These are phyloP conservation scores for Oryza meridionalis DNA, from an alignment of 176 grass and related monocot species.

Conservation along the genomic window DNA sequence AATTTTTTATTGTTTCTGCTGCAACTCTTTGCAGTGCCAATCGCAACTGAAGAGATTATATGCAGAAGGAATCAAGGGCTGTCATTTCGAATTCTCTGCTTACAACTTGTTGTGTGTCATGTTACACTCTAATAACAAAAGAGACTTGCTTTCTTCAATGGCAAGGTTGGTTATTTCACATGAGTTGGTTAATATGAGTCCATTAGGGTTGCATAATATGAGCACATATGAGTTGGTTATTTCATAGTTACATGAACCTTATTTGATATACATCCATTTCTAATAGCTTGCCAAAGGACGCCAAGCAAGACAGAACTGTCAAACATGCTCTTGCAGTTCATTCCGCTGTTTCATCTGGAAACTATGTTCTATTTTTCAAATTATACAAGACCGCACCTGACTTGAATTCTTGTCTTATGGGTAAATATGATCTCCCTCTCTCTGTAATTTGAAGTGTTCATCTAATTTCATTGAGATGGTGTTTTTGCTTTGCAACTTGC, in stretches of 20 bases:
- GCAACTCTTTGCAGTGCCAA: slow-evolving; percentile 79
- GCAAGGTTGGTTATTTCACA: slow-evolving; percentile 54
- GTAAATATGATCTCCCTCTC: slow-evolving; percentile 50
- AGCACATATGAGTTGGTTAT: slow-evolving; percentile 28
- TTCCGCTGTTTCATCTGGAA: slow-evolving; percentile 82
- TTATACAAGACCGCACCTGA: slow-evolving; percentile 81
- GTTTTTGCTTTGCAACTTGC: slow-evolving; percentile 24
- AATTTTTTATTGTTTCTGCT: slow-evolving; percentile 26
- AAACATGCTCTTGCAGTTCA: slow-evolving; percentile 92
- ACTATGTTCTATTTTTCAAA: slow-evolving; percentile 90
- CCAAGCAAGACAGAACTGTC: slow-evolving; percentile 66
- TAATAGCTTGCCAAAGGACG: slow-evolving; percentile 72
- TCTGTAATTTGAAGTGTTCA: slow-evolving; percentile 3
- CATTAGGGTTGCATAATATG: slow-evolving; percentile 6
- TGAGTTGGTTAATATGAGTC: background rate
- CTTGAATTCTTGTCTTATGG: slow-evolving; percentile 85
- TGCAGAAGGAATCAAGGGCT: slow-evolving; percentile 69
- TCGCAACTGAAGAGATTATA: slow-evolving; percentile 89
- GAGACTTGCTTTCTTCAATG: slow-evolving; percentile 82
- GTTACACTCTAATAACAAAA: slow-evolving; percentile 85
- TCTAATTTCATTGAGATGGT: slow-evolving; percentile 16
- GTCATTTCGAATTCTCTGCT: slow-evolving; percentile 81
- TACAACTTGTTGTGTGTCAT: slow-evolving; percentile 80
- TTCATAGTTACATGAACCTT: slow-evolving; percentile 17
- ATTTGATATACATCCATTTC: slow-evolving; percentile 39